A percentile compares a stretch with the other conserved stretches of the same genome.
Conservation (phyloP, 371 early-diverging fungal species). For the Mortierella sp. region DNA sequence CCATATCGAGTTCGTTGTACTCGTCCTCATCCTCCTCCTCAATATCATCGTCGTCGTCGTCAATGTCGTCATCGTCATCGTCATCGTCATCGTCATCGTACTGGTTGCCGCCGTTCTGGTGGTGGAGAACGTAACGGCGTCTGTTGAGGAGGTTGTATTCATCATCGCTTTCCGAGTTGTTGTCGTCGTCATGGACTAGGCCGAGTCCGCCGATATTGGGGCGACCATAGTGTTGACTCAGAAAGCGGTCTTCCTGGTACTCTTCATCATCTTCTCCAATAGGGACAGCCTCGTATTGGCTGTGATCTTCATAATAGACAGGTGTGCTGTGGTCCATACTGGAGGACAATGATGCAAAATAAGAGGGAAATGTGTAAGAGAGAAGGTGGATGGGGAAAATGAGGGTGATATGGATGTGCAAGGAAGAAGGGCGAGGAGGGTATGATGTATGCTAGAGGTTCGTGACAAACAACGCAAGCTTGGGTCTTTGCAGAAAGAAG, state of each 20-base stretch:
- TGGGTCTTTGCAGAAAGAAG: background rate
- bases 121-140: background rate
- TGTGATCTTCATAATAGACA: constrained; percentile 36
- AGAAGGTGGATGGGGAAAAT: background rate
- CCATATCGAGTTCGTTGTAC: constrained; percentile 48
- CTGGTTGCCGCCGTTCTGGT: constrained; percentile 1
- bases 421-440: background rate
- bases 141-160: constrained; percentile 1
- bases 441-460: background rate
- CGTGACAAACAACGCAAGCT: background rate
- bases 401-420: background rate
- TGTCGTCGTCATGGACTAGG: constrained; percentile 44
- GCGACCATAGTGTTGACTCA: constrained; percentile 41
- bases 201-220: constrained; percentile 23
- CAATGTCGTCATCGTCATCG: constrained; percentile 23
- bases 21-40: constrained; percentile 35
- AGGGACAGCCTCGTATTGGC: constrained; percentile 22
- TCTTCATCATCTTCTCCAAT: constrained; percentile 51
- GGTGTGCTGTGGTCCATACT: constrained; percentile 24
- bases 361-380: background rate
- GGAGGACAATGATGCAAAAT: background rate
- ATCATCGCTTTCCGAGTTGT: constrained; percentile 31
- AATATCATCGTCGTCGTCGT: constrained; percentile 7
- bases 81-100: constrained; percentile 5
- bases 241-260: constrained; percentile 39